Evolutionary conservation across 495 filamentous ascomycete species (phyloP).

Genomic region (Alectoria sarmentosa): DNA sequence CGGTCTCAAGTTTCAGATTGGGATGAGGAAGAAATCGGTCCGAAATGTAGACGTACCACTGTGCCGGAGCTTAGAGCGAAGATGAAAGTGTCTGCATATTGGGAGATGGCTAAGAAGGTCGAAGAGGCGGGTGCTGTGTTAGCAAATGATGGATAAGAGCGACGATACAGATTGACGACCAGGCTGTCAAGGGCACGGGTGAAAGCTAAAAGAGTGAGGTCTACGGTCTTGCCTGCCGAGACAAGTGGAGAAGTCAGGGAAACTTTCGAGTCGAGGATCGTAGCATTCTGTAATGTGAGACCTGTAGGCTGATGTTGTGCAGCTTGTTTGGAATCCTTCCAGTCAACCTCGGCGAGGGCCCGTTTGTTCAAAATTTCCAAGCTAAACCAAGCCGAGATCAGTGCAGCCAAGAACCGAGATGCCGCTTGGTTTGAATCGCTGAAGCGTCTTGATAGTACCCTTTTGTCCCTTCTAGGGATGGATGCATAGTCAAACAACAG

Average conservation of each 20-base stretch:
- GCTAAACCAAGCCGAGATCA: slow-evolving; percentile 42
- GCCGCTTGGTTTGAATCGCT: slow-evolving; percentile 8
- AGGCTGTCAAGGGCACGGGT: slow-evolving; percentile 70
- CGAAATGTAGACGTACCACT: slow-evolving; percentile 33
- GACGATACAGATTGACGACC: slow-evolving; percentile 58
- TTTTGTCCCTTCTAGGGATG: neutral
- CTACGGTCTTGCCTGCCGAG: slow-evolving; percentile 71
- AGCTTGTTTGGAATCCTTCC: neutral
- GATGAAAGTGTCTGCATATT: slow-evolving; percentile 56
- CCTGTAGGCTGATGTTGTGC: neutral
- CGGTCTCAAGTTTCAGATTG: neutral
- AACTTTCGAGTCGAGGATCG: neutral
- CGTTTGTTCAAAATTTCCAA: slow-evolving; percentile 41
- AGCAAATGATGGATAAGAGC: slow-evolving; percentile 20
- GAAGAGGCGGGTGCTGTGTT: slow-evolving; percentile 20
- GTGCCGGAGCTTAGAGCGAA: slow-evolving; percentile 72
- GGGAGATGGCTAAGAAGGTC: slow-evolving; percentile 38
- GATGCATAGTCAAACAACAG: slow-evolving; percentile 15
- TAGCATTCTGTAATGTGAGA: neutral
- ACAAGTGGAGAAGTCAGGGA: slow-evolving; percentile 29
- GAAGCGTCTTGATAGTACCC: neutral
- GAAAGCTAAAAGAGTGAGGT: slow-evolving; percentile 76
- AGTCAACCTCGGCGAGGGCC: neutral
- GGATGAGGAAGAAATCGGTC: neutral
- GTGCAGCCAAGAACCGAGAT: slow-evolving; percentile 37